phyloP scores from a whole-genome alignment of 306 rosid species.

The Pachyrhizus erosus region DNA sequence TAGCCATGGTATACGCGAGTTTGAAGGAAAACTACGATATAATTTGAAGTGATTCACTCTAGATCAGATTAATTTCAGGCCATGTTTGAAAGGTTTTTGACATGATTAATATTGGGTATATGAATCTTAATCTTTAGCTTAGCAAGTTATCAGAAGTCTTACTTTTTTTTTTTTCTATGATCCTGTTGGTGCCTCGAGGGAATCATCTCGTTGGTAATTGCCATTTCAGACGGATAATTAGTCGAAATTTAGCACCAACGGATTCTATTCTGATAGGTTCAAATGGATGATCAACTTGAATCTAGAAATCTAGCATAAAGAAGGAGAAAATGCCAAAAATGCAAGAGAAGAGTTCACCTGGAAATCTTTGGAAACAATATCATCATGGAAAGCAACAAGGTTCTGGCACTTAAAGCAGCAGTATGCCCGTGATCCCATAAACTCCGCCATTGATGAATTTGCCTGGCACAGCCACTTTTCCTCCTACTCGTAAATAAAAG shows the following conservation, averaged over 20 bases:
- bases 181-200: neutral
- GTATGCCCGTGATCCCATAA: slow-evolving; percentile 55
- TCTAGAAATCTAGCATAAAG: slow-evolving; percentile 8
- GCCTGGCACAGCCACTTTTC: slow-evolving; percentile 32
- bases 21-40: slow-evolving; percentile 15
- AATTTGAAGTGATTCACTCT: neutral
- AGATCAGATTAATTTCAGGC: slow-evolving; percentile 7
- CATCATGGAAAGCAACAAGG: slow-evolving; percentile 66
- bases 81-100: neutral
- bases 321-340: slow-evolving; percentile 39
- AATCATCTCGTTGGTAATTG: neutral
- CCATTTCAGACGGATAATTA: neutral
- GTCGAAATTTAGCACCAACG: neutral
- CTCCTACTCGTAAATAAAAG: slow-evolving; percentile 27
- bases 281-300: slow-evolving; percentile 24
- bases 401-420: slow-evolving; percentile 79
- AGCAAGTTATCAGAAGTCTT: neutral
- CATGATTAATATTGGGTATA: neutral
- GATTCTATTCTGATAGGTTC: slow-evolving; percentile 22
- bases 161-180: neutral
- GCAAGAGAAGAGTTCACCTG: slow-evolving; percentile 56
- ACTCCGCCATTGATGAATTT: slow-evolving; percentile 59
- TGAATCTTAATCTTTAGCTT: slow-evolving; percentile 17
- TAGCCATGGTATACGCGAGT: neutral
- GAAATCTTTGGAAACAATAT: slow-evolving; percentile 70